A percentile compares a stretch with the other conserved stretches of the same genome.
Conservation (phyloP, 805 yeast genomes). For the Lipomyces chichibuensis region DNA sequence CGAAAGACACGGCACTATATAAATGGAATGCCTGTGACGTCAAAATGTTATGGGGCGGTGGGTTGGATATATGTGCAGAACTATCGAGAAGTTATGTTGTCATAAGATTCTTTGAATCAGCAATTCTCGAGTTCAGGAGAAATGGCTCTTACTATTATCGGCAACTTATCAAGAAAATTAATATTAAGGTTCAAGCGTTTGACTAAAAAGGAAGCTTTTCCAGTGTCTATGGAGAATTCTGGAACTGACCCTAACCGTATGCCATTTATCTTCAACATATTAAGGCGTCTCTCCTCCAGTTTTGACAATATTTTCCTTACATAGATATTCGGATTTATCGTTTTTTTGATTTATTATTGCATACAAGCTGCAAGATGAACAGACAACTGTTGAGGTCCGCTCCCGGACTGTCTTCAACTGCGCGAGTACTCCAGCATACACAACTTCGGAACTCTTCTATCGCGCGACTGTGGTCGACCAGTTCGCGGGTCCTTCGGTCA, state of each 20-base stretch:
- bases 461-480: not conserved
- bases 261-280: not conserved
- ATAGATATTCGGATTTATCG: not conserved
- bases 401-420: not conserved
- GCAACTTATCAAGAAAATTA: not conserved
- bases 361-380: not conserved
- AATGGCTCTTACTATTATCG: not conserved
- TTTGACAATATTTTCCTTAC: not conserved
- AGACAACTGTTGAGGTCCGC: not conserved
- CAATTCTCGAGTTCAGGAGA: conserved; percentile 15
- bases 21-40: not conserved
- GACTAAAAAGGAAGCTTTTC: not conserved
- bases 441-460: not conserved
- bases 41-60: not conserved
- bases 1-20: not conserved
- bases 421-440: not conserved
- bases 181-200: not conserved
- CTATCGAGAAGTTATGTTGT: not conserved
- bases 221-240: conserved; percentile 9
- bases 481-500: not conserved
- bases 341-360: too few species aligned
- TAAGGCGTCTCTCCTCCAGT: not conserved
- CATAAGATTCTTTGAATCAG: not conserved
- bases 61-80: not conserved
- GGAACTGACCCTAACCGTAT: not conserved